Percentiles rank a stretch among this genome's conserved stretches.
These are phyloP conservation scores for Mortierella sp. DNA, from an alignment of 371 early-diverging fungal species.

Conservation along the genomic window DNA sequence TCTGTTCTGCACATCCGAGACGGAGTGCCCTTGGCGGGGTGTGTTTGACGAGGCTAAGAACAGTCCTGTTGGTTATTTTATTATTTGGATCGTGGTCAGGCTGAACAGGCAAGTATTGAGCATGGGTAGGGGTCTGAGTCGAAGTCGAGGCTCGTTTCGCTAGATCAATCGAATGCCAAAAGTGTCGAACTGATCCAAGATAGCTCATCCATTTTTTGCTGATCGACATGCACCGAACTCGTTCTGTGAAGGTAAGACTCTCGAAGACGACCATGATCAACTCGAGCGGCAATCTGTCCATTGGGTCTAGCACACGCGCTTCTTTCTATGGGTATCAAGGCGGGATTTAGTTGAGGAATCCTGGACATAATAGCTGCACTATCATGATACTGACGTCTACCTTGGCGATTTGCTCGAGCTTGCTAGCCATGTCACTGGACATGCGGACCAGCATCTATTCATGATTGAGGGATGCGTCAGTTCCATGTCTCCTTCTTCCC, in stretches of 20 bases:
- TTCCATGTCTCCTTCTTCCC: neutral
- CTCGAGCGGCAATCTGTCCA: constrained; percentile 42
- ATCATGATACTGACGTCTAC: no score
- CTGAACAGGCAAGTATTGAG: constrained; percentile 12
- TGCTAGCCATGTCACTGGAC: constrained; percentile 19
- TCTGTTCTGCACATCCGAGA: constrained; percentile 28
- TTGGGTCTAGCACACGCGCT: constrained; percentile 32
- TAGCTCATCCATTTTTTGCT: constrained; percentile 42
- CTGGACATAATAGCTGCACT: no score
- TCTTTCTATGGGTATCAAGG: constrained; percentile 17
- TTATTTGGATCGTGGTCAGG: constrained; percentile 23
- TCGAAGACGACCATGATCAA: constrained; percentile 34
- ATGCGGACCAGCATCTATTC: constrained; percentile 28
- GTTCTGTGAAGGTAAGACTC: constrained; percentile 28
- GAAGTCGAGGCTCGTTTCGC: constrained; percentile 5
- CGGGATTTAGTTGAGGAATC: neutral
- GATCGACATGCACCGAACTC: constrained; percentile 29
- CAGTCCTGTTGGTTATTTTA: constrained; percentile 32
- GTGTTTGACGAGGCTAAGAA: constrained; percentile 25
- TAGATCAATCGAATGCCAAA: constrained; percentile 45
- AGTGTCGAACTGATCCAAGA: constrained; percentile 20
- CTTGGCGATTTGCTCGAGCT: constrained; percentile 28
- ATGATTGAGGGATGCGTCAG: neutral
- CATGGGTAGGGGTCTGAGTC: constrained; percentile 2
- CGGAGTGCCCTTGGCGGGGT: constrained; percentile 27